These are phyloP conservation scores for Venturia aucupariae DNA, from an alignment of 2,329 filamentous ascomycete genomes.

Conservation along the genomic window DNA sequence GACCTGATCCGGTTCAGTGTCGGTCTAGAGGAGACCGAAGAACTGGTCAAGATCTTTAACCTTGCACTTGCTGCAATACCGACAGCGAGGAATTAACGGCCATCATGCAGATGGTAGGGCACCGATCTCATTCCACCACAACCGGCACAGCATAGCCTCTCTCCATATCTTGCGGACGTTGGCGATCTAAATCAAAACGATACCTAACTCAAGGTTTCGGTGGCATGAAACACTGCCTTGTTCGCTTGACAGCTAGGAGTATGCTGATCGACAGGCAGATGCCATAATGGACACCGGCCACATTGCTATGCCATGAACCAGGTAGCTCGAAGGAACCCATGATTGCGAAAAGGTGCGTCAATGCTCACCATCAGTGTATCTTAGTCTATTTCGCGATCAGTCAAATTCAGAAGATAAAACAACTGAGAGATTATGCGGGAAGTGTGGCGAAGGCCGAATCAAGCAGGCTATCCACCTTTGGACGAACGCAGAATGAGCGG, in stretches of 20 bases:
- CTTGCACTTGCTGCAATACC: slow-evolving; percentile 56
- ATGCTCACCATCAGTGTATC: not conserved
- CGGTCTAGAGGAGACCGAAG: slow-evolving; percentile 68
- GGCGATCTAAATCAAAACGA: not conserved
- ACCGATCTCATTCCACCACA: not conserved
- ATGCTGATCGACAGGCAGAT: not conserved
- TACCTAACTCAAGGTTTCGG: not conserved
- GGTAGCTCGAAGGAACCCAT: too few species aligned
- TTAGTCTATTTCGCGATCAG: slow-evolving; percentile 6
- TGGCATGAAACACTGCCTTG: not conserved
- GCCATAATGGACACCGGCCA: not conserved
- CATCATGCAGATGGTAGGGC: not conserved
- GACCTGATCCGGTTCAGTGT: slow-evolving; percentile 80
- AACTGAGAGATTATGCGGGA: not conserved
- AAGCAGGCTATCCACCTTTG: not conserved
- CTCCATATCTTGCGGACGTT: not conserved
- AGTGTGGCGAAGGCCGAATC: not conserved
- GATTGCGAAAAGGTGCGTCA: not conserved
- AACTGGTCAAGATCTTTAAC: slow-evolving; percentile 55
- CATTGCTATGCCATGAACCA: not conserved
- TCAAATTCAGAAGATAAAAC: not conserved
- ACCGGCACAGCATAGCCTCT: not conserved
- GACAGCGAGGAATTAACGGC: not conserved
- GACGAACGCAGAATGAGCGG: not conserved
- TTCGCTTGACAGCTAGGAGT: not conserved